Percentiles rank a stretch among this genome's conserved stretches.
These are phyloP conservation scores for Pyrenochaeta sp. DNA, from an alignment of 2,329 filamentous ascomycete genomes.

Conservation along the genomic window DNA sequence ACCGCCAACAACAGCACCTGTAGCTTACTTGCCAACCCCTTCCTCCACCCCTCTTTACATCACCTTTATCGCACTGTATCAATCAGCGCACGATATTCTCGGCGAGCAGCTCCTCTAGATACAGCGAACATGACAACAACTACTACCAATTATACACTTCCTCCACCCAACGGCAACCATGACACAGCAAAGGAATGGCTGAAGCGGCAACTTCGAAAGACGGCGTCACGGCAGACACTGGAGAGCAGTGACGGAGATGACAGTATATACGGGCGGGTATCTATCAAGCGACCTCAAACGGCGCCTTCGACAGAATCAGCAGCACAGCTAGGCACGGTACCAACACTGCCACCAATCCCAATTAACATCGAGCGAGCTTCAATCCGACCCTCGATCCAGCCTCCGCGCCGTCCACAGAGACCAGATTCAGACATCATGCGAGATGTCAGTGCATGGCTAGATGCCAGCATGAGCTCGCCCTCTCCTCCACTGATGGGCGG, in stretches of 20 bases:
- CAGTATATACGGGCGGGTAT: constrained; percentile 11
- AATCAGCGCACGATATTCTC: constrained; percentile 23
- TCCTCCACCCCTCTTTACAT: constrained; percentile 7
- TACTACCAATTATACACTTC: constrained; percentile 25
- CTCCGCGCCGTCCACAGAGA: constrained; percentile 33
- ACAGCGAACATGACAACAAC: constrained; percentile 29
- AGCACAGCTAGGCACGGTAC: not conserved
- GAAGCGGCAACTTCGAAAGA: constrained; percentile 32
- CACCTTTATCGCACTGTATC: constrained; percentile 22
- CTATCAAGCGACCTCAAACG: constrained; percentile 34
- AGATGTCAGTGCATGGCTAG: constrained; percentile 46
- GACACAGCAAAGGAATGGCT: constrained; percentile 37
- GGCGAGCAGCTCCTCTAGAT: constrained; percentile 13
- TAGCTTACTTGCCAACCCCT: not conserved
- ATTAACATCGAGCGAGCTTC: constrained; percentile 16
- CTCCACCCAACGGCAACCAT: constrained; percentile 18
- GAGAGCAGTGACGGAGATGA: constrained; percentile 3
- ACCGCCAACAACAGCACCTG: not conserved
- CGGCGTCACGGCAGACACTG: constrained; percentile 21
- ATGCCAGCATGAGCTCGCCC: constrained; percentile 36
- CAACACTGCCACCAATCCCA: constrained; percentile 12
- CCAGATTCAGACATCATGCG: constrained; percentile 36
- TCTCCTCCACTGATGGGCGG: constrained; percentile 44
- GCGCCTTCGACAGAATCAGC: constrained; percentile 26
- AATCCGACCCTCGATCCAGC: constrained; percentile 13